phyloP scores from a whole-genome alignment of 2,329 filamentous ascomycete species.

The Paecilomyces formosus region DNA sequence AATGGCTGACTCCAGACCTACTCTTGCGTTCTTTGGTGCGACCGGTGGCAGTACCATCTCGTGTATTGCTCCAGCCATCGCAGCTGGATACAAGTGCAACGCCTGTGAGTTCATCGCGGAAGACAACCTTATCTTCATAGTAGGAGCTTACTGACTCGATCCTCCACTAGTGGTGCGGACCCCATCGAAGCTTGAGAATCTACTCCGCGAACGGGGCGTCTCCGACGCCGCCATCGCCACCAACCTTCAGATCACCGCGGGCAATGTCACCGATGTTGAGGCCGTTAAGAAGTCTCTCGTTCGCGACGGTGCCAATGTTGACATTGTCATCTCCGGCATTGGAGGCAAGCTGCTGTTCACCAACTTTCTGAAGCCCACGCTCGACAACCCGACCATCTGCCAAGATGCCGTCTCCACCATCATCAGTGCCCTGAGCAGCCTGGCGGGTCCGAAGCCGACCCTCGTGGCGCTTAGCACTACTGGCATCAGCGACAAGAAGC shows the following conservation, averaged over 20 bases:
- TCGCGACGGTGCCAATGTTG: constrained; percentile 21
- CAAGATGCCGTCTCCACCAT: constrained; percentile 21
- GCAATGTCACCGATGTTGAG: constrained; percentile 36
- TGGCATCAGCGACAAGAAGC: constrained; percentile 19
- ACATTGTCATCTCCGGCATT: constrained; percentile 42
- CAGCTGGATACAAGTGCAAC: constrained; percentile 36
- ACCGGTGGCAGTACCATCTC: constrained; percentile 41
- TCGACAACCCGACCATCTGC: constrained; percentile 30
- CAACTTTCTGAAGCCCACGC: constrained; percentile 15
- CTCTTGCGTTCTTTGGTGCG: constrained; percentile 46
- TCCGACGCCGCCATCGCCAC: constrained; percentile 22
- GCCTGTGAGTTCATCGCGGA: constrained; percentile 17
- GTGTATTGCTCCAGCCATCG: constrained; percentile 38
- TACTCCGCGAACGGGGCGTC: constrained; percentile 36
- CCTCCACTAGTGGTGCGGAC: constrained; percentile 34
- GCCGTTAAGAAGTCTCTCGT: constrained; percentile 32
- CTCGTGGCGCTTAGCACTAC: constrained; percentile 26
- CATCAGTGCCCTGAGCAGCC: constrained; percentile 10
- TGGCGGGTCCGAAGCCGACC: constrained; percentile 10
- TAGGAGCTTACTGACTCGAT: background rate
- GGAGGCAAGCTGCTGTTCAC: constrained; percentile 27
- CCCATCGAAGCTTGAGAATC: constrained; percentile 40
- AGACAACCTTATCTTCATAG: background rate
- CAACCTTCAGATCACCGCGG: constrained; percentile 41
- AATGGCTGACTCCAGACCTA: constrained; percentile 13